Percentiles rank a stretch among this genome's conserved stretches.
phyloP scores from a whole-genome alignment of 768 basidiomycete genomes.

The Auricularia heimuer region DNA sequence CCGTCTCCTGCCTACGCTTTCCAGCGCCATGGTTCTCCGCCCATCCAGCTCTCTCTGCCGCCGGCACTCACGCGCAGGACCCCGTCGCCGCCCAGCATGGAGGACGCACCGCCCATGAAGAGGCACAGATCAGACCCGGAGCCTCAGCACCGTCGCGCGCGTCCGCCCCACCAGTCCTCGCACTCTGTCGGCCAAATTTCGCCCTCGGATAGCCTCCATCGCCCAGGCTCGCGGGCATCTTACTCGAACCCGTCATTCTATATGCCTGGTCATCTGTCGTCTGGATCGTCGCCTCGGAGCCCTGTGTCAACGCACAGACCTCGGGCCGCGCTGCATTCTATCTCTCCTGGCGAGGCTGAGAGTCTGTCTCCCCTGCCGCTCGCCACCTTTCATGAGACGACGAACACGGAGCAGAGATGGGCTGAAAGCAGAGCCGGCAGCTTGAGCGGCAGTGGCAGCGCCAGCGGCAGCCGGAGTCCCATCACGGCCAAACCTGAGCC shows the following conservation, averaged over 20 bases:
- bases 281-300: not conserved
- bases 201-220: no score
- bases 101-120: not conserved
- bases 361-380: not conserved
- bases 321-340: not conserved
- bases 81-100: not conserved
- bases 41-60: constrained; percentile 6
- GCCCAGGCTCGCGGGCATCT: not conserved
- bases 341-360: not conserved
- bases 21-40: constrained; percentile 4
- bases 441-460: not conserved
- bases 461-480: not conserved
- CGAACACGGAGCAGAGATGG: not conserved
- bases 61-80: constrained; percentile 2
- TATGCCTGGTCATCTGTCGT: not conserved
- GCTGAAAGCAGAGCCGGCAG: not conserved
- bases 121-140: not conserved
- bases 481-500: not conserved
- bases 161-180: no score
- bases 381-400: not conserved
- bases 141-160: not conserved
- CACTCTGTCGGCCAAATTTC: no score
- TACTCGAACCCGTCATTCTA: not conserved
- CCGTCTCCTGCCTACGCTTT: not conserved
- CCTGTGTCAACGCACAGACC: not conserved